phyloP scores from a whole-genome alignment of 2,329 filamentous ascomycete species.

The Fusarium protoensiforme region DNA sequence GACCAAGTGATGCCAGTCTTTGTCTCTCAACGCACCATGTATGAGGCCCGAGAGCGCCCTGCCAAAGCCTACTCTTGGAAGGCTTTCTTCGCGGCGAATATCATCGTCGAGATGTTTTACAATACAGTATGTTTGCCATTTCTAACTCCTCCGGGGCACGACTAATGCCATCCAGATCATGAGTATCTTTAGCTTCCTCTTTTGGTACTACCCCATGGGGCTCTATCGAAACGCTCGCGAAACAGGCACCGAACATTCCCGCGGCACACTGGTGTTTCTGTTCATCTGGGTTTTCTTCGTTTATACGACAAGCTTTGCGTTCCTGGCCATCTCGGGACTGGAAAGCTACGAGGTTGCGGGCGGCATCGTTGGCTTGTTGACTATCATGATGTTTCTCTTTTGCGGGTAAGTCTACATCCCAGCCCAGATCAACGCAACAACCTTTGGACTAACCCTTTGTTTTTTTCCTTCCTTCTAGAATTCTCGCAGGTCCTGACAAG shows the following conservation, averaged over 20 bases:
- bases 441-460: fast-evolving
- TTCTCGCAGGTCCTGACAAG: conserved; percentile 67
- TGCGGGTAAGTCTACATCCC: conserved; percentile 67
- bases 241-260: conserved; percentile 56
- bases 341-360: conserved; percentile 71
- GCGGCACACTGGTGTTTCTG: conserved; percentile 72
- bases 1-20: conserved; percentile 79
- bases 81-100: conserved; percentile 71
- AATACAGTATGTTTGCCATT: conserved; percentile 65
- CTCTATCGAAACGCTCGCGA: conserved; percentile 67
- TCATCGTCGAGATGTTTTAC: conserved; percentile 73
- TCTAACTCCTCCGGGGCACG: too few relatives aligned
- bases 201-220: conserved; percentile 76
- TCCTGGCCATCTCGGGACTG: conserved; percentile 72
- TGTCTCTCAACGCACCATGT: conserved; percentile 74
- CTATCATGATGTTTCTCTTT: conserved; percentile 71
- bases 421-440: too few relatives aligned
- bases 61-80: conserved; percentile 76
- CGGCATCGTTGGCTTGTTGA: conserved; percentile 71
- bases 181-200: conserved; percentile 67
- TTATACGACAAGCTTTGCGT: conserved; percentile 73
- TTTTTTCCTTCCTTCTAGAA: conserved; percentile 52
- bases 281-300: conserved; percentile 72
- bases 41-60: conserved; percentile 75
- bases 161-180: too few relatives aligned